Conservation (phyloP, 73 alveolate genomes). For the Paramecium sexaurelia region DNA sequence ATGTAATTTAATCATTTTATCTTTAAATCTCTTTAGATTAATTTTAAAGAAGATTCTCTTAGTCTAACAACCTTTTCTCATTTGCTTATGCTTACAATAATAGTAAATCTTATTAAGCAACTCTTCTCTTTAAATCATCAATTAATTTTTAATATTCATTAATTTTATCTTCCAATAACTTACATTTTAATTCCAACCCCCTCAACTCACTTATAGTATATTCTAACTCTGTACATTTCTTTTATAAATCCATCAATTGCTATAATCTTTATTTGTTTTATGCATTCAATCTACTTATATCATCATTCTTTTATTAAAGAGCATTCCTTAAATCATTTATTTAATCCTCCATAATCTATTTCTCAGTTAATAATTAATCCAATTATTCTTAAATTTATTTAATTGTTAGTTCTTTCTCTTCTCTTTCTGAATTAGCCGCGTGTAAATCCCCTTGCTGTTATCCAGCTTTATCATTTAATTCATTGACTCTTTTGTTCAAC, state of each 20-base stretch:
- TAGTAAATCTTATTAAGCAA: conserved; percentile 30
- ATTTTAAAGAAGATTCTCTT: background rate
- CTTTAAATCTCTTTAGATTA: conserved; percentile 22
- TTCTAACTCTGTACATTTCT: conserved; percentile 18
- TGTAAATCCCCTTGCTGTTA: background rate
- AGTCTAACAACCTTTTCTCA: background rate
- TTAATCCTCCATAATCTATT: background rate
- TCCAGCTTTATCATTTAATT: background rate
- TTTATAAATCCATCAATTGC: conserved; percentile 14
- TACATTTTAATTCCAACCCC: background rate
- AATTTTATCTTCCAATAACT: background rate
- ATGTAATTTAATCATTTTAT: background rate
- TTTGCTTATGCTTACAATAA: conserved; percentile 21
- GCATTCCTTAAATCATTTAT: background rate
- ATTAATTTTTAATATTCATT: background rate
- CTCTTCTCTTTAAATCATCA: conserved; percentile 42
- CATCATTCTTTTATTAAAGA: background rate
- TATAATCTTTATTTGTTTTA: background rate
- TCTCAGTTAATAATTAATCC: background rate
- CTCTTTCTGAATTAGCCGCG: background rate
- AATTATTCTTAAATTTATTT: background rate
- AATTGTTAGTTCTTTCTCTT: background rate
- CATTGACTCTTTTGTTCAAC: background rate
- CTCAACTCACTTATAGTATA: background rate
- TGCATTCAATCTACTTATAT: background rate